Evolutionary conservation across 148 eudicot genomes (phyloP), one percentile per base, ranked within the genome.

Genomic region (Bassia scoparia): DNA sequence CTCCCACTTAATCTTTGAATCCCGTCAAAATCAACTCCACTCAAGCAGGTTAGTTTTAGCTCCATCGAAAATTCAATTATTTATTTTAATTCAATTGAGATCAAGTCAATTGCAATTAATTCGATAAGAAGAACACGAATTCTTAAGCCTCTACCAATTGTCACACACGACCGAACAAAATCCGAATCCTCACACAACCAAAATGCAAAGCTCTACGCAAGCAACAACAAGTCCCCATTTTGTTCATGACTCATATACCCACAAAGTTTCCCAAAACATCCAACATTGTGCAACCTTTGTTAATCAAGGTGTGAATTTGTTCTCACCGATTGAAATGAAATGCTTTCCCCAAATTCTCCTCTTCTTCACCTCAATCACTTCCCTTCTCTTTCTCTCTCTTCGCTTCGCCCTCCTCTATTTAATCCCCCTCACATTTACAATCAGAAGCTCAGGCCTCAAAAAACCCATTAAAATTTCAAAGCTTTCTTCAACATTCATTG

Each of bases 311-410:
- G 33, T 18, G 3, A 29, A 10, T 26, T 21, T 35, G 23, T 29
- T 23, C 7, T 66, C 34, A 66, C 33, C 54, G 53, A 66, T 66
- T 66, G 7, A 61, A 64, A 62, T 49, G 67, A 71, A 61, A 85
- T 87, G 87, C 66, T 82, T 65, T 83, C 83, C 49, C 7, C 85
- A 80, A 48, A 62, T 72, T 81, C 76, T 79, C 81, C 58, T 78
- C 41, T 63, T 7, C 63, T 44, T 73, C 77, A 71, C 35, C 80
- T 55, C 33, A 21, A 77, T 70, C 78, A 41, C 59, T 24, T 18
- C 71, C 23, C 18, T 63, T 23, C 70, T 29, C 71, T 23, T 38
- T 64, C 59, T 24, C 74, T 83, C 78, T 64, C 74, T 21, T 53
- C 78, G 33, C 50, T 63, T 26, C 73, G 27, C 73, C 31, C 26